Evolutionary conservation across 768 basidiomycete genomes (phyloP), one percentile per base, ranked within the genome.

Genomic region (Mycena epipterygia): DNA sequence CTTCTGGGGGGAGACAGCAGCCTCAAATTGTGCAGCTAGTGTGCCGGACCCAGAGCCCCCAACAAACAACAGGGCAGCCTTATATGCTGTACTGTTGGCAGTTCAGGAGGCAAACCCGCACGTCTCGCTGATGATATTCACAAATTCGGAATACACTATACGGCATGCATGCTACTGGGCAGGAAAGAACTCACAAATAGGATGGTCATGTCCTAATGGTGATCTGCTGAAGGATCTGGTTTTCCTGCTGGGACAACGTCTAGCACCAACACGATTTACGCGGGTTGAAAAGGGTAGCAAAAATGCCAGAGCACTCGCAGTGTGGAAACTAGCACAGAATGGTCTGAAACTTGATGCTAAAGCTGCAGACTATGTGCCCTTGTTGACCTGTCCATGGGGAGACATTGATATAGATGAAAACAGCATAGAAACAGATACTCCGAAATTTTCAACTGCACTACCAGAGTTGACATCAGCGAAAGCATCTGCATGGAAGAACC

Each of bases 141-240:
- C 30, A 2, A 23, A n/a, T 21, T 61, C 44, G 1, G 32, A 61
- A 25, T 48, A 48, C 21, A 21, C 13, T 2, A 58, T 58, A 41
- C 56, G 56, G 6, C 56, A 58, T 42, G 56, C 33, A 7, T 61
- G 60, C 32, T 61, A 48, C 14, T 61, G 60, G 44, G 60, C 60
- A 17, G 60, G 60, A 5, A 61, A 61, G 25, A 61, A 61, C 17
- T 46, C 44, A 3, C 60, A 61, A n/a, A n/a, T 35, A 12, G 60
- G 60, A 3, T 61, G 60, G 60, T 11, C 44, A 23, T 48, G 60
- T 37, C 30, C 60, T 2, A 61, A 61, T 25, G 60, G 60, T 21
- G 60, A 61, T 14, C 23, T 61, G n/a, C 25, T 61, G 7, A 33
- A 61, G 27, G 60, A 61, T 44, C 21, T 49, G 0, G 44, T 35